Base-by-base conservation (phyloP, 2,329 filamentous ascomycete genomes). In the Aspergillus bombycis region DNA sequence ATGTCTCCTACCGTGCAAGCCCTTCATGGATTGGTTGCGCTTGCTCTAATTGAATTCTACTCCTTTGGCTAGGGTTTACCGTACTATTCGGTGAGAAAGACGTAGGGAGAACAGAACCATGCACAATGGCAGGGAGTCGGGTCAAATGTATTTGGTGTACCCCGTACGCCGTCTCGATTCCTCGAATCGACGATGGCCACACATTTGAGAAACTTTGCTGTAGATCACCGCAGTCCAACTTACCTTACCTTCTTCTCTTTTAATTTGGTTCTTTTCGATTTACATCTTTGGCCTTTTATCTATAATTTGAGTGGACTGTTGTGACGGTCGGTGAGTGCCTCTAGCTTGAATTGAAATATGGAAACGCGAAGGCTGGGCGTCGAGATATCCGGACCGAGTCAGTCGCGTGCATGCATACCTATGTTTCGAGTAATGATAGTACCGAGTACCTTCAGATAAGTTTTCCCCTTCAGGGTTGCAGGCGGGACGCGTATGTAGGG, bases 281-380 rank as follows among this genome's bases (percentile, higher is more conserved):
- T 52, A 28, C 26, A 28, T 3, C 8, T 50, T 50, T 12, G 1
- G 10, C 14, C 10, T 48, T 16, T 26, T 26, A 43, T 10, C 45
- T 26, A 9, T 16, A 48, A n/a, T 12, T 6, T 48, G 21, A 16
- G 46, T 16, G 23, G 57, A 34, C 28, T 41, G 21, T 34, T n/a
- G 16, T 26, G 57, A 36, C 34, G 14, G 34, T 50, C 30, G 45
- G 57, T 58, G 41, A 26, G 43, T 1, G 1, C 23, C 11, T 46
- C 30, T 4, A 58, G 30, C n/a, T 58, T 50, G 34, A 46, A 41
- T 58, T 26, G 19, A 50, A 32, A 50, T 10, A 6, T 59, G 23
- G 38, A 43, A 46, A 43, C 36, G 10, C 45, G 45, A 59, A 59
- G 57, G 58, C 36, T 56, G 36, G 38, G 52, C n/a, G n/a, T 43